Evolutionary conservation across 208 protist species (phyloP), one percentile per base, ranked within the genome.

Genomic region (Acanthamoeba culbertsoni): DNA sequence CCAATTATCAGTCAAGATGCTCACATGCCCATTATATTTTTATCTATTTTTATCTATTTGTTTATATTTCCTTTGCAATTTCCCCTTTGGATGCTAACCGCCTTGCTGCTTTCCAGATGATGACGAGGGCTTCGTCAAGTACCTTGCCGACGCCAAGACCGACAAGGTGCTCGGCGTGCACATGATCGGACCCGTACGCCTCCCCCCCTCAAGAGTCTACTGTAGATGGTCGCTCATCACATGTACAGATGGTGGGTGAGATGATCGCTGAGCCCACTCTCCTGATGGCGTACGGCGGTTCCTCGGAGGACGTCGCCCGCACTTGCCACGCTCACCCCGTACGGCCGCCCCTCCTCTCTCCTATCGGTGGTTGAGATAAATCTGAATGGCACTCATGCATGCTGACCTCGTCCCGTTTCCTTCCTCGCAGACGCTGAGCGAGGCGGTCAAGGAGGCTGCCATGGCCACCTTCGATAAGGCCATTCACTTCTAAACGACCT

Each of bases 371-470:
- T 93, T 14, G 28, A 45, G 10, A 31, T 53, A 20, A 14, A 14
- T 55, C 31, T 26, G 18, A 12, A 84, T 16, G 18, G 12, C 18
- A 5, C 7, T n/a, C n/a, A n/a, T n/a, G n/a, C n/a, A n/a, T n/a
- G n/a, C n/a, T n/a, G n/a, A n/a, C n/a, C n/a, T n/a, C 62, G 62
- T 31, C 31, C 7, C 14, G 8, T n/a, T 65, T 8, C 4, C 16
- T 2, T 31, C n/a, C 57, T 31, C 1, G 0, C 63, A 73, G 82
- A 99, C 99, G 16, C 97, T 99, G 93, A 98, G 96, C 31, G 99
- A 99, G 97, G 99, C 99, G 35, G 96, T 99, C 90, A 99, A 99
- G 97, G 99, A 99, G 97, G 99, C 99, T 35, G 98, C 98, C 93
- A 98, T 99, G 97, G 98, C 98, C 95, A 98, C 97, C 84, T 96